Conservation (phyloP, 345 rosid species). For the Carallia brachiata region DNA sequence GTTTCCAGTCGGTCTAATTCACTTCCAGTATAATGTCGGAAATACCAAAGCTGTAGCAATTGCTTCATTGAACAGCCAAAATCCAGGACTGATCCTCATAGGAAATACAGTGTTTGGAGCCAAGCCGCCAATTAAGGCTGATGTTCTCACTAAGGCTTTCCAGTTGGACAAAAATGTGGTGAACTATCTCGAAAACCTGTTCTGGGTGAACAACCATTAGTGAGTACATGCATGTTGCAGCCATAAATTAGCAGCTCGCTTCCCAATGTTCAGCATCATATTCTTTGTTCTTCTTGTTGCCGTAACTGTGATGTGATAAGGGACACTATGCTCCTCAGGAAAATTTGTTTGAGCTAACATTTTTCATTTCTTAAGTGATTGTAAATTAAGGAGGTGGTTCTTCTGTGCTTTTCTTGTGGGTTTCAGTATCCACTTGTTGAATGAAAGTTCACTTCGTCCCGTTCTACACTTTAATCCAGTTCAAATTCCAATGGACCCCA, state of each 20-base stretch:
- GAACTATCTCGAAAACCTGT: background rate
- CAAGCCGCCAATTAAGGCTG: conserved; percentile 2
- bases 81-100: conserved; percentile 9
- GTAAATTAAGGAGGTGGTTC: no score
- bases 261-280: no score
- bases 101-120: conserved; percentile 9
- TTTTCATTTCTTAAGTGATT: no score
- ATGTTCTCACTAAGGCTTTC: conserved; percentile 15
- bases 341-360: no score
- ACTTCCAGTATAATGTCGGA: conserved; percentile 12
- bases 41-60: conserved; percentile 4
- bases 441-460: no score
- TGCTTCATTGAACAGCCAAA: conserved; percentile 16
- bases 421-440: no score
- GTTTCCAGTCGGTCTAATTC: conserved; percentile 18
- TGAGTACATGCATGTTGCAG: background rate
- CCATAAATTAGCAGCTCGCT: background rate
- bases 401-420: no score
- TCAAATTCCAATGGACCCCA: no score
- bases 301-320: no score
- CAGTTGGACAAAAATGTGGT: conserved; percentile 5
- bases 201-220: background rate
- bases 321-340: no score
- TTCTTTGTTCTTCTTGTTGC: no score
- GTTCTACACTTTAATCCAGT: no score